Evolutionary conservation across 2,329 filamentous ascomycete species (phyloP).

Genomic region (Daldinia sp.): DNA sequence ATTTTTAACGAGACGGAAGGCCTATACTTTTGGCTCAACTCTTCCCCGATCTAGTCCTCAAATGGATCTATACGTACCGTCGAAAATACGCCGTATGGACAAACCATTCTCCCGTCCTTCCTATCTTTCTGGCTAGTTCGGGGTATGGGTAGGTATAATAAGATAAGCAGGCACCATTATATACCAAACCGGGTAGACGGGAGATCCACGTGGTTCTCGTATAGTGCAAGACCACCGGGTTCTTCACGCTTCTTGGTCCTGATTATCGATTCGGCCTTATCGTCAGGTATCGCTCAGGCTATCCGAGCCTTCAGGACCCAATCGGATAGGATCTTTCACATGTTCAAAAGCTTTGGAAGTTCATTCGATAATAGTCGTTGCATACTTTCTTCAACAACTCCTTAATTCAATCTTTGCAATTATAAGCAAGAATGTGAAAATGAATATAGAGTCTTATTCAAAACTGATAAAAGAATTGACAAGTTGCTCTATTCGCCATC

Average conservation of each 20-base stretch:
- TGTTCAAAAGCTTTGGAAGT: no score
- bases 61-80: background rate
- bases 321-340: background rate
- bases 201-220: background rate
- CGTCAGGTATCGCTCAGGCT: background rate
- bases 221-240: no score
- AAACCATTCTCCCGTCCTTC: background rate
- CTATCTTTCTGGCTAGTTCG: background rate
- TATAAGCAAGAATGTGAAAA: no score
- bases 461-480: no score
- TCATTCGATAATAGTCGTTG: no score
- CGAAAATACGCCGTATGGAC: background rate
- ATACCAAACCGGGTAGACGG: background rate
- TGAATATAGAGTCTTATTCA: no score
- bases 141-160: background rate
- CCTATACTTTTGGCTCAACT: background rate
- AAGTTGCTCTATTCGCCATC: no score
- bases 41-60: background rate
- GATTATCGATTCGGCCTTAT: background rate
- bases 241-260: background rate
- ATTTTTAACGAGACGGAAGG: background rate
- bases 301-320: background rate
- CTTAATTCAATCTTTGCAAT: no score
- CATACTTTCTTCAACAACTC: no score
- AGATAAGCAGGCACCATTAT: background rate